These are phyloP conservation scores for Ogataea trehaloabstinens DNA, from an alignment of 805 yeast genomes.

Conservation along the genomic window DNA sequence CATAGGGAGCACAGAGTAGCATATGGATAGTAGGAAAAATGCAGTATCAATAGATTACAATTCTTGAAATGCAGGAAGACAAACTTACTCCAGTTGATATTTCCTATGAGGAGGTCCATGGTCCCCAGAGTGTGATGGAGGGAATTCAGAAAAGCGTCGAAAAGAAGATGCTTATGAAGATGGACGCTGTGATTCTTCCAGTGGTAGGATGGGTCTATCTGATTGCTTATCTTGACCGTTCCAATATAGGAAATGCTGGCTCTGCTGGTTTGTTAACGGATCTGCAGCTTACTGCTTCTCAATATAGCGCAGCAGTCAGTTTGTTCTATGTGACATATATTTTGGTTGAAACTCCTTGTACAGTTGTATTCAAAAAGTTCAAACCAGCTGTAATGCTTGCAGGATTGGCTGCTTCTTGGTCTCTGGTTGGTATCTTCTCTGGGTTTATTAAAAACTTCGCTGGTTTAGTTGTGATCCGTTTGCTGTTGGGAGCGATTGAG, in stretches of 20 bases:
- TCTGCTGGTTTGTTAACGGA: constrained; percentile 1
- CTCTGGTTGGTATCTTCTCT: constrained; percentile 37
- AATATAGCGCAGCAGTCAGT: constrained; percentile 43
- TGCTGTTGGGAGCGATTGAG: constrained; percentile 53
- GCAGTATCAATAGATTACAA: no score
- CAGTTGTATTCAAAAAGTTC: constrained; percentile 35
- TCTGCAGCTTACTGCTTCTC: constrained; percentile 31
- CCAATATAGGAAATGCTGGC: constrained; percentile 41
- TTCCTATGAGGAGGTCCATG: background rate
- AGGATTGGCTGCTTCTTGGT: constrained; percentile 34
- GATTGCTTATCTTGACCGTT: constrained; percentile 48
- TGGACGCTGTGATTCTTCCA: background rate
- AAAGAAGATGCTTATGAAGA: background rate
- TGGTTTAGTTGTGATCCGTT: constrained; percentile 43
- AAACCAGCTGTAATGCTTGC: constrained; percentile 24
- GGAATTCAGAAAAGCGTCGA: background rate
- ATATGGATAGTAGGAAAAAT: no score
- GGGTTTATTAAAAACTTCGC: constrained; percentile 41
- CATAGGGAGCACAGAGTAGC: no score
- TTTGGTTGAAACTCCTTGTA: constrained; percentile 37
- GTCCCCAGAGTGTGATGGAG: background rate
- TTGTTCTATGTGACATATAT: constrained; percentile 48
- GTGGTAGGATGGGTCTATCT: constrained; percentile 38
- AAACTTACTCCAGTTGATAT: background rate
- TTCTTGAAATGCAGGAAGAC: background rate